A percentile compares a stretch with the other conserved stretches of the same genome.
Conservation (phyloP, 2,329 filamentous ascomycete genomes). For the Aspergillus sp. region DNA sequence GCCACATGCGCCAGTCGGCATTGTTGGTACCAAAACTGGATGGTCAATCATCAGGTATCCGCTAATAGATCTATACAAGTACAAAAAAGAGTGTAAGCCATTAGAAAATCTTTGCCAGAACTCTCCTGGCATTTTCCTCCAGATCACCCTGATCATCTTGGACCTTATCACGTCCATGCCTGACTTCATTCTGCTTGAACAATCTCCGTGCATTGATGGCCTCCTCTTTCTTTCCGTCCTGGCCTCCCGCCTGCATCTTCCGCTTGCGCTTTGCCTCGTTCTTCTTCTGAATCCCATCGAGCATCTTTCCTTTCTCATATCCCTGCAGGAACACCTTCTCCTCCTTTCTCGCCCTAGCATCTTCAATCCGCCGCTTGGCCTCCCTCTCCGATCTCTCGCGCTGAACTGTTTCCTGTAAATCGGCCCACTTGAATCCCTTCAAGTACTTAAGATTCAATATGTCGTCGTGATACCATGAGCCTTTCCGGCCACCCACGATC, state of each 20-base stretch:
- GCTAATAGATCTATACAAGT: slow-evolving; percentile 9
- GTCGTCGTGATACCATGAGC: slow-evolving; percentile 48
- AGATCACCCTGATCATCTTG: slow-evolving; percentile 26
- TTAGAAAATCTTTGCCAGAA: slow-evolving; percentile 49
- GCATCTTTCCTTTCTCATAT: slow-evolving; percentile 41
- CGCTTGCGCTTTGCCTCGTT: slow-evolving; percentile 39
- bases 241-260: slow-evolving; percentile 20
- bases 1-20: too few relatives aligned
- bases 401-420: slow-evolving; percentile 47
- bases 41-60: not conserved
- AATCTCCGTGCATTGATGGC: slow-evolving; percentile 31
- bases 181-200: slow-evolving; percentile 47
- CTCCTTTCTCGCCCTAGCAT: slow-evolving; percentile 43
- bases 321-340: slow-evolving; percentile 46
- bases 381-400: slow-evolving; percentile 45
- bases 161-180: slow-evolving; percentile 23
- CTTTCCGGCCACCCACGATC: slow-evolving; percentile 45
- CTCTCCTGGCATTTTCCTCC: slow-evolving; percentile 43
- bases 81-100: not conserved
- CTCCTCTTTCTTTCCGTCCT: slow-evolving; percentile 14
- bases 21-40: not conserved
- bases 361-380: slow-evolving; percentile 42
- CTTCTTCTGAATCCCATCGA: slow-evolving; percentile 47
- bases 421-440: slow-evolving; percentile 43
- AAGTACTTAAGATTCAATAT: slow-evolving; percentile 50